Evolutionary conservation across 208 protist genomes (phyloP).

Genomic region (Crithidia fasciculata): DNA sequence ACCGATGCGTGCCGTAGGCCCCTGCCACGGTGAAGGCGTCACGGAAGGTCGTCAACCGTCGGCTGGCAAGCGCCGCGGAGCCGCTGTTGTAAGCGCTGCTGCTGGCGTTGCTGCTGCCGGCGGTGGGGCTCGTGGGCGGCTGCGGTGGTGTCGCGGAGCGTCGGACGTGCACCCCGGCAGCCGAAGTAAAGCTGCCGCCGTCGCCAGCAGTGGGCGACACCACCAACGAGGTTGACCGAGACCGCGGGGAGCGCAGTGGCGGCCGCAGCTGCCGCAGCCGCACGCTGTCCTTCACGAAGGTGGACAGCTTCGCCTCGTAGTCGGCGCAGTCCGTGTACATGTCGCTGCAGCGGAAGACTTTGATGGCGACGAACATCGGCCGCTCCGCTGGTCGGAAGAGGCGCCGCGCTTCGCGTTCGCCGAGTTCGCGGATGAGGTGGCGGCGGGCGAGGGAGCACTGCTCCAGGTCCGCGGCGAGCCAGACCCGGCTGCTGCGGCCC

Average conservation of each 20-base stretch:
- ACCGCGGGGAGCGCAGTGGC: background rate
- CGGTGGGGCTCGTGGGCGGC: background rate
- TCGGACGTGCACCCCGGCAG: too few species aligned
- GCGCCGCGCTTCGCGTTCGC: slow-evolving; percentile 38
- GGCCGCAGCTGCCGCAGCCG: slow-evolving; percentile 17
- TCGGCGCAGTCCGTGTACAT: slow-evolving; percentile 44
- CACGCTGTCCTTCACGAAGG: slow-evolving; percentile 60
- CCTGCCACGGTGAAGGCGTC: slow-evolving; percentile 65
- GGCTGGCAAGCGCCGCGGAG: background rate
- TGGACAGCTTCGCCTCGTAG: slow-evolving; percentile 54
- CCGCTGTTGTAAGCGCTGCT: background rate
- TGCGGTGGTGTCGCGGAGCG: too few species aligned
- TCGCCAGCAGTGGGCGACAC: slow-evolving; percentile 1
- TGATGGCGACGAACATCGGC: slow-evolving; percentile 76
- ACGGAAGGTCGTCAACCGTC: slow-evolving; percentile 39
- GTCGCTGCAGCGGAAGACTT: slow-evolving; percentile 65
- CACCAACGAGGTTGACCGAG: background rate
- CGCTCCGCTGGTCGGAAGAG: slow-evolving; percentile 41
- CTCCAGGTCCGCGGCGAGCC: slow-evolving; percentile 70
- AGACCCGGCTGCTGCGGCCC: slow-evolving; percentile 63
- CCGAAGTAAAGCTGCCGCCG: background rate
- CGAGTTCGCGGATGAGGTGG: slow-evolving; percentile 44
- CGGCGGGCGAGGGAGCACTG: slow-evolving; percentile 50
- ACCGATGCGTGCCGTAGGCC: slow-evolving; percentile 77
- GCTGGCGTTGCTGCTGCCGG: slow-evolving; percentile 2